These are phyloP conservation scores for Mucor sp. DNA, from an alignment of 371 early-diverging fungal genomes.

Conservation along the genomic window DNA sequence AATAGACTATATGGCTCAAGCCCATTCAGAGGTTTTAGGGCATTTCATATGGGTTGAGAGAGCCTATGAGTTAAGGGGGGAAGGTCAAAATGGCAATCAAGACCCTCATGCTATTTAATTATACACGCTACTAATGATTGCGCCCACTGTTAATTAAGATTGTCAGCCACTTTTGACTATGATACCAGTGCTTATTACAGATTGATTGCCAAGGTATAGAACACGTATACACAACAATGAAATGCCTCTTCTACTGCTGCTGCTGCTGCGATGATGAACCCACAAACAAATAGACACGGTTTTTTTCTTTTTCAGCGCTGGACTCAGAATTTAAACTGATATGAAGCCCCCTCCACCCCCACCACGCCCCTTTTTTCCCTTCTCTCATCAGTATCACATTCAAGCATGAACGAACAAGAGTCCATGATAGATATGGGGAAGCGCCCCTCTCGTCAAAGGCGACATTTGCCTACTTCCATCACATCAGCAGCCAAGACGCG, in stretches of 20 bases:
- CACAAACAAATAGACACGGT: neutral
- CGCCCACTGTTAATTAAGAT: neutral
- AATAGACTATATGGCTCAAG: too few species aligned
- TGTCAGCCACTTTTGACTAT: neutral
- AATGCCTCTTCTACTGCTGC: neutral
- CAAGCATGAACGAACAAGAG: neutral
- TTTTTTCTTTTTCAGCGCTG: neutral
- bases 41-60: too few species aligned
- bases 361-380: neutral
- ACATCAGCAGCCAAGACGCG: conserved; percentile 4
- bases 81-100: neutral
- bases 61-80: neutral
- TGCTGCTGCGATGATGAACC: neutral
- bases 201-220: neutral
- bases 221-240: neutral
- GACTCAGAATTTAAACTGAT: neutral
- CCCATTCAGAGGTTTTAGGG: too few species aligned
- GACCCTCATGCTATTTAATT: neutral
- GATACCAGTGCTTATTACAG: too few species aligned
- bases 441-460: conserved; percentile 20
- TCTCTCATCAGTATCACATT: neutral
- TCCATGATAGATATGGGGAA: conserved; percentile 17
- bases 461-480: conserved; percentile 23
- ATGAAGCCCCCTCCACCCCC: neutral
- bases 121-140: neutral